These are phyloP conservation scores for Raphidocelis subcapitata DNA, from an alignment of 139 green algal species.

Conservation along the genomic window DNA sequence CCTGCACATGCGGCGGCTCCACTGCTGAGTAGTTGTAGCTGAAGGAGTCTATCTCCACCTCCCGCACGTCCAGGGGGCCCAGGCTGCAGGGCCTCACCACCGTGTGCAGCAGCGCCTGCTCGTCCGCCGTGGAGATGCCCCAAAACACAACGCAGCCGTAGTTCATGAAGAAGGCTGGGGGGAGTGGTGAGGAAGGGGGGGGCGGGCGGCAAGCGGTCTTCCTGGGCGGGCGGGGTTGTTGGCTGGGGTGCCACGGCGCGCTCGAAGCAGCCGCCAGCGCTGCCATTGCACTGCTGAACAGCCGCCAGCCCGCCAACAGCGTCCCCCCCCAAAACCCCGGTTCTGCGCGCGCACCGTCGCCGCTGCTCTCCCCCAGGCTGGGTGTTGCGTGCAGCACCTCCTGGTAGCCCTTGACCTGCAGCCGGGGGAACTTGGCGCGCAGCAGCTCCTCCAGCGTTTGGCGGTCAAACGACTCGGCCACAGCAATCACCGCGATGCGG, in stretches of 20 bases:
- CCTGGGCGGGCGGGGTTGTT: too few species aligned
- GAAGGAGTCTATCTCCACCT: slow-evolving; percentile 31
- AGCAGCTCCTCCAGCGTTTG: slow-evolving; percentile 19
- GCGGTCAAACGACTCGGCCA: slow-evolving; percentile 21
- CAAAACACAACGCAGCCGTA: slow-evolving; percentile 73
- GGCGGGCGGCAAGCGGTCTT: not conserved
- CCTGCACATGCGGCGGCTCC: slow-evolving; percentile 66
- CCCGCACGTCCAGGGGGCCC: slow-evolving; percentile 19
- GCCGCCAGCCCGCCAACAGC: not conserved
- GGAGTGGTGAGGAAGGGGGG: too few species aligned
- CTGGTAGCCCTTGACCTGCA: slow-evolving; percentile 3
- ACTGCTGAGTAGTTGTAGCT: slow-evolving; percentile 54
- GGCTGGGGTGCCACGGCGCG: too few species aligned
- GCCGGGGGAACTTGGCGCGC: slow-evolving; percentile 9
- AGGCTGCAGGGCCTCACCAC: slow-evolving; percentile 18
- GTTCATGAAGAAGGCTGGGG: slow-evolving; percentile 22
- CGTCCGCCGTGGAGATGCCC: slow-evolving; percentile 47
- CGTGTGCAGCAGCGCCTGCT: slow-evolving; percentile 18
- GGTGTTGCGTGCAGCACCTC: slow-evolving; percentile 32
- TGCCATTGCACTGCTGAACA: not conserved
- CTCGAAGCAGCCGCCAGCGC: not conserved
- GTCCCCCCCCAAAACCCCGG: not conserved
- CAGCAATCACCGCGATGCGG: slow-evolving; percentile 21
- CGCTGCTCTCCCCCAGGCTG: slow-evolving; percentile 21
- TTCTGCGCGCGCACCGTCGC: slow-evolving; percentile 15